Conservation (phyloP, 371 early-diverging fungal genomes). For the Mortierella sp. region DNA sequence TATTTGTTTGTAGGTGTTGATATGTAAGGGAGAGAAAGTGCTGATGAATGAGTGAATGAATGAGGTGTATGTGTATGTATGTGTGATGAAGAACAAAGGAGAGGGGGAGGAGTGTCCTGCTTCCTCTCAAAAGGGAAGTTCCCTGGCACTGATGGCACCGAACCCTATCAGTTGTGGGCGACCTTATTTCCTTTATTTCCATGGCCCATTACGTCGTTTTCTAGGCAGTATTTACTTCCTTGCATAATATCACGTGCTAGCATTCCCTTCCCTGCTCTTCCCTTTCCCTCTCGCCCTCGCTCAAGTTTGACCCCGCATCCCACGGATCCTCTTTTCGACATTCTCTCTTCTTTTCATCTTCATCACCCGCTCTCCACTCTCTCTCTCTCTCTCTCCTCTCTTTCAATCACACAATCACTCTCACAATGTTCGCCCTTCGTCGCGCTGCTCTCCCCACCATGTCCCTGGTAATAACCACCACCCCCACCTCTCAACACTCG, state of each 20-base stretch:
- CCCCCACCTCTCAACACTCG: background rate
- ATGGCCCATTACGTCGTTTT: background rate
- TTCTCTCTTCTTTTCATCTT: background rate
- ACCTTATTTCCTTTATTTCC: background rate
- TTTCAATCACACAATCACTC: background rate
- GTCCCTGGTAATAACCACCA: slow-evolving; percentile 34
- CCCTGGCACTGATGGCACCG: background rate
- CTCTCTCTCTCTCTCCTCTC: background rate
- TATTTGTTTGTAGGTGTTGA: slow-evolving; percentile 1
- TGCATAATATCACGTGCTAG: background rate
- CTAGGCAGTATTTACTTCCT: background rate
- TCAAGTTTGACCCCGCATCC: slow-evolving; percentile 5
- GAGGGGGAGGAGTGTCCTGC: background rate
- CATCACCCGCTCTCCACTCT: slow-evolving; percentile 13
- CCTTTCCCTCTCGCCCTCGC: background rate
- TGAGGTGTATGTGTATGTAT: background rate
- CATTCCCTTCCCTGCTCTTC: background rate
- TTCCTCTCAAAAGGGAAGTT: background rate
- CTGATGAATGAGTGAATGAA: background rate
- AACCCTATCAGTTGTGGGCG: background rate
- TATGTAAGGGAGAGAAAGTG: background rate
- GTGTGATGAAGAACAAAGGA: background rate
- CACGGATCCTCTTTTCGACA: background rate
- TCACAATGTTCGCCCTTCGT: slow-evolving; percentile 50
- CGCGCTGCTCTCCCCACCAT: slow-evolving; percentile 48